These are phyloP conservation scores for Arabis alpina DNA, from an alignment of 345 rosid species.

Conservation along the genomic window DNA sequence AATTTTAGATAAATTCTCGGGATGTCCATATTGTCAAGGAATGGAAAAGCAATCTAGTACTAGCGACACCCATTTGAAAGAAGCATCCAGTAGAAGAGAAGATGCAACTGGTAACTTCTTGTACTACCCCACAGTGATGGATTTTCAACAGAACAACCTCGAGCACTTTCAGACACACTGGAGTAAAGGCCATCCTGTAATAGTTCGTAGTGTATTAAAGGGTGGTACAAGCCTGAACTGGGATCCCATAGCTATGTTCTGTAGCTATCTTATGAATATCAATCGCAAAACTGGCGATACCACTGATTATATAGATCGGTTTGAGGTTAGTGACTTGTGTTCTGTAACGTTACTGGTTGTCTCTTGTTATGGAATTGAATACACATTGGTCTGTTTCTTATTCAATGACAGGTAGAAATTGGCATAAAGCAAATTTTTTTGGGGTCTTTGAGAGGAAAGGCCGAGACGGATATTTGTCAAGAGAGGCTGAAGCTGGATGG, in stretches of 20 bases:
- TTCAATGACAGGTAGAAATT: conserved; percentile 77
- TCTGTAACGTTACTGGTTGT: conserved; percentile 12
- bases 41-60: conserved; percentile 48
- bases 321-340: conserved; percentile 68
- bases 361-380: background rate
- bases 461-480: conserved; percentile 61
- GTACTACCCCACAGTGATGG: conserved; percentile 59
- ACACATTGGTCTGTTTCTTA: conserved; percentile 10
- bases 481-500: conserved; percentile 85
- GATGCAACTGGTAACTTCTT: conserved; percentile 68
- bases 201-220: conserved; percentile 70
- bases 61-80: conserved; percentile 58
- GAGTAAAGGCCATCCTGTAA: conserved; percentile 90
- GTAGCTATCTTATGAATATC: conserved; percentile 70
- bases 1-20: conserved; percentile 55
- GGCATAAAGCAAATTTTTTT: conserved; percentile 67
- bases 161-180: conserved; percentile 97
- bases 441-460: conserved; percentile 73
- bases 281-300: conserved; percentile 44
- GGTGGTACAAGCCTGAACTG: conserved; percentile 62
- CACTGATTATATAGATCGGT: conserved; percentile 68
- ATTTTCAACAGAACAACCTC: conserved; percentile 64
- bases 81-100: conserved; percentile 74
- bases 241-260: conserved; percentile 91
- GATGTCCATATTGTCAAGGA: conserved; percentile 69